Evolutionary conservation across 108 stramenopile genomes (phyloP), one percentile per base, ranked within the genome.

Genomic region (Cyclotella choctawhatcheeana): DNA sequence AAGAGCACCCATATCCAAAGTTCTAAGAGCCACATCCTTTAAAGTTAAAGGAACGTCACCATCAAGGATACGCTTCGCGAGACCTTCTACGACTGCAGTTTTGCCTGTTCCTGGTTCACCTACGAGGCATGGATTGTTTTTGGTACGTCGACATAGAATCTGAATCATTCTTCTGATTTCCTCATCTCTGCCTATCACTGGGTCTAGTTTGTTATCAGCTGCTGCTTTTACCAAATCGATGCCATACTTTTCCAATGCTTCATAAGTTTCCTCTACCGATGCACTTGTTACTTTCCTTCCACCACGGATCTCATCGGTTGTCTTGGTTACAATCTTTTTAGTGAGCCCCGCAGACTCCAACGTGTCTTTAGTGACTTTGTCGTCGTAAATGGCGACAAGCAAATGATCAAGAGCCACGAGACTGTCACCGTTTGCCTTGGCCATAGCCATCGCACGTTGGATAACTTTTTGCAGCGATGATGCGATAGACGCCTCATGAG

Each of bases 141-240:
- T 99, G 16, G 97, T 98, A 30, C 97, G 86, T 5, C 99, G 90
- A 30, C 93, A 93, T 0, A 99, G 89, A 43, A 98, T 97, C 76
- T 96, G 96, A 34, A 99, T 86, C 22, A 86, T 76, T 10, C 84
- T 73, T 37, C 98, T 85, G 65, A 99, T 96, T 74, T 99, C 98
- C 53, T 96, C 97, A 71, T 99, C 99, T 1, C 99, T 85, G 7
- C 99, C 99, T 71, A 98, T 95, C 20, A 98, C 98, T 3, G 98
- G 98, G 77, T 98, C 98, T 0, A 99, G 76, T 67, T 94, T 93
- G 3, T 96, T 97, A 47, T 98, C 97, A 53, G 84, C 86, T 13
- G 99, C 94, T 33, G 78, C 71, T 64, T 94, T 85, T 37, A 89
- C 83, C 14, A 94, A 48, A 73, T 94, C 93, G 27, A 94, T 79